These are phyloP conservation scores for Sarocladiaceae sp. DNA, from an alignment of 2,329 filamentous ascomycete genomes.

Conservation along the genomic window DNA sequence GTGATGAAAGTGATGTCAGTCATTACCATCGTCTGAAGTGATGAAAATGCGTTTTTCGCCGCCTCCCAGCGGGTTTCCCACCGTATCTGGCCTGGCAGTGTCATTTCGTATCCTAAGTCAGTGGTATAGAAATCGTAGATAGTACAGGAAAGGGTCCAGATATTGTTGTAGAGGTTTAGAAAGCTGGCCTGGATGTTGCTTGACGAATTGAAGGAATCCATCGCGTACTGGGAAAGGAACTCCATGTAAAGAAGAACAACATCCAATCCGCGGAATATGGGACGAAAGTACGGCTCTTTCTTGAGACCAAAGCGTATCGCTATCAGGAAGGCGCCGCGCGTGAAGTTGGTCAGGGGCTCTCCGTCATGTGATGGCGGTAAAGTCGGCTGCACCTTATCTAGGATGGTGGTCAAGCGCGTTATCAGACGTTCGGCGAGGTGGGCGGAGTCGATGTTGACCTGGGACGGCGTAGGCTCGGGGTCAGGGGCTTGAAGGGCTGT, in stretches of 20 bases:
- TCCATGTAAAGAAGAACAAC: neutral
- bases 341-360: neutral
- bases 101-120: neutral
- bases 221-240: neutral
- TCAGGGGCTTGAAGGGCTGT: neutral
- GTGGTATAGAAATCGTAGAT: neutral
- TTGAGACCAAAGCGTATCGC: neutral
- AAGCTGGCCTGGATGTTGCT: neutral
- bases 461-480: neutral
- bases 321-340: neutral
- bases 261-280: neutral
- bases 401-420: neutral
- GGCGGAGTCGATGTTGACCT: neutral
- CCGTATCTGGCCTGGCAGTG: neutral
- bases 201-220: neutral
- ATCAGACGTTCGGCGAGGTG: neutral
- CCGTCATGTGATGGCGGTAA: neutral
- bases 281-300: neutral
- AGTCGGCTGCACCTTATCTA: neutral
- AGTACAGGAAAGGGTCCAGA: neutral
- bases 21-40: neutral
- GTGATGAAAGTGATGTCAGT: neutral
- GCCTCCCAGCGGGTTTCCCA: neutral
- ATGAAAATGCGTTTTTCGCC: neutral
- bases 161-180: neutral